Percentiles rank a stretch among this genome's conserved stretches.
Evolutionary conservation across 208 protist genomes (phyloP).

Genomic region (Acanthamoeba sp.): DNA sequence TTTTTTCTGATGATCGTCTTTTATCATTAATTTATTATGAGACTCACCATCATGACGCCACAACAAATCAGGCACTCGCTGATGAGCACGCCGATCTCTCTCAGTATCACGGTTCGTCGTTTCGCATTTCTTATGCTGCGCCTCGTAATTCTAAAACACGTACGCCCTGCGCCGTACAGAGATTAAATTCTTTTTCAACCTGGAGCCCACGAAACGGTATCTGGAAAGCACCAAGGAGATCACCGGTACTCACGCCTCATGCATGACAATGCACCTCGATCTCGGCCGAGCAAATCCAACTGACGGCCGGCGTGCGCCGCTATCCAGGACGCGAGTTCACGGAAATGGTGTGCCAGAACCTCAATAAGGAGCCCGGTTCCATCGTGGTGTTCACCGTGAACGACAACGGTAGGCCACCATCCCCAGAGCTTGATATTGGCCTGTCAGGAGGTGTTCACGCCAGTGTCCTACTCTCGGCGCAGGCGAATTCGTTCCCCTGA

Average conservation of each 20-base stretch:
- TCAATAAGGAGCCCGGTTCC: not conserved
- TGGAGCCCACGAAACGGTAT: constrained; percentile 53
- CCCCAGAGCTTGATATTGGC: too few species aligned
- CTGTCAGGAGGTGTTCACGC: too few species aligned
- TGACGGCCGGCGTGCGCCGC: too few species aligned
- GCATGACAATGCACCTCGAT: too few species aligned
- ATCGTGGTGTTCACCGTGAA: constrained; percentile 4
- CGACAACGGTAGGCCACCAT: not conserved
- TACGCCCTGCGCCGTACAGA: not conserved
- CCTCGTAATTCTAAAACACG: not conserved
- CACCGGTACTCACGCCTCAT: not conserved
- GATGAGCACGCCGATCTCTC: not conserved
- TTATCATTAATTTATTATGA: not conserved
- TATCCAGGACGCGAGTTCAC: constrained; percentile 20
- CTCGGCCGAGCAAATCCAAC: not conserved
- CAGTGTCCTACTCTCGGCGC: too few species aligned
- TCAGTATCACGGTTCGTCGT: not conserved
- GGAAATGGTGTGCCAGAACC: not conserved
- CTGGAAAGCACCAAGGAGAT: constrained; percentile 25
- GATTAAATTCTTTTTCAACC: constrained; percentile 47
- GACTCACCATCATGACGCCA: not conserved
- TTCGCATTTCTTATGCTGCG: too few species aligned
- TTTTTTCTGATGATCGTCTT: not conserved
- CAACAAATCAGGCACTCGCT: not conserved
- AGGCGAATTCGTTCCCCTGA: constrained; percentile 5